phyloP scores from a whole-genome alignment of 352 stramenopile genomes.

The Thraustotheca clavata region DNA sequence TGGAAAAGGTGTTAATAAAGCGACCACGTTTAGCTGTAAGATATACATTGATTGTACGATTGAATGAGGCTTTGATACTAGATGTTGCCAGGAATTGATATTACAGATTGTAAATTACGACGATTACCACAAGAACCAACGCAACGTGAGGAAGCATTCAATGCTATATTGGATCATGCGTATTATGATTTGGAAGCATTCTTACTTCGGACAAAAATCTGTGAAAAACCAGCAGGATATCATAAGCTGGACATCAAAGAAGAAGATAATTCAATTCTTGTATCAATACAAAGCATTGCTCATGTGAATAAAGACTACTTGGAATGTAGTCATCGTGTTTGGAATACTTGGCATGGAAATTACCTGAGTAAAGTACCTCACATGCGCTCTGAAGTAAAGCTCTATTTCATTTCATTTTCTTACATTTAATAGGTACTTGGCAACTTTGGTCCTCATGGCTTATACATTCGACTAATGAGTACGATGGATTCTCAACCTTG shows the following conservation, averaged over 20 bases:
- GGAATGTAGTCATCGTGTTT: not conserved
- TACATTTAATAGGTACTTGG: not conserved
- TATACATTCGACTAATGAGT: not conserved
- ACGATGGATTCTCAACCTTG: not conserved
- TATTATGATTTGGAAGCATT: constrained; percentile 4
- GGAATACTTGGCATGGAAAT: not conserved
- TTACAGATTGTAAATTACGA: constrained; percentile 5
- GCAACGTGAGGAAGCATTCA: not conserved
- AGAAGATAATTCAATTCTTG: not conserved
- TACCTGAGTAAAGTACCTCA: not conserved
- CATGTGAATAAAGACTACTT: not conserved
- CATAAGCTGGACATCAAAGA: not conserved
- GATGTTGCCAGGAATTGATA: not conserved
- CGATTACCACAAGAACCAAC: constrained; percentile 6
- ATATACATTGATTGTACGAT: not conserved
- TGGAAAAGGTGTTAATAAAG: not conserved
- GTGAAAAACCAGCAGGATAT: not conserved
- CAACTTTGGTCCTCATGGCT: not conserved
- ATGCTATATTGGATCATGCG: not conserved
- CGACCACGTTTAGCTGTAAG: not conserved
- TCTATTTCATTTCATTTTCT: not conserved
- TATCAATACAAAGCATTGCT: not conserved
- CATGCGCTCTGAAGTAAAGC: not conserved
- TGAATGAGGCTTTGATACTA: not conserved
- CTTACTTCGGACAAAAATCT: not conserved